A percentile compares a stretch with the other conserved stretches of the same genome.
Conservation (phyloP, 2,329 filamentous ascomycete genomes). For the Triangularia setosa region DNA sequence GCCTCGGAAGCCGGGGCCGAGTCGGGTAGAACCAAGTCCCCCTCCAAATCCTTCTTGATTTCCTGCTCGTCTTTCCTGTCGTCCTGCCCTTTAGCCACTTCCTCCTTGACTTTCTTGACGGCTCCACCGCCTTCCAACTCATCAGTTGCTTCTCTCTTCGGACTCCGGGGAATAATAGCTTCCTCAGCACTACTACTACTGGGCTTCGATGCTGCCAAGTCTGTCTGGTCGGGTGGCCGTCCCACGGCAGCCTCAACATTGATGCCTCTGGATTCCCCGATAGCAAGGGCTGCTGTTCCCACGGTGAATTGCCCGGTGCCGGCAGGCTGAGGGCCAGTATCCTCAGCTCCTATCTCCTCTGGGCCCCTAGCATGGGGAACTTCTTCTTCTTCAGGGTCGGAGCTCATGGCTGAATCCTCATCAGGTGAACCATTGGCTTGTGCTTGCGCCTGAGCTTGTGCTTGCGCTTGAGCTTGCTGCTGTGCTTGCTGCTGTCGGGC, state of each 20-base stretch:
- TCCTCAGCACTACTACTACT: constrained; percentile 18
- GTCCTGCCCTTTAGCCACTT: constrained; percentile 15
- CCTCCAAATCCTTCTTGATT: not conserved
- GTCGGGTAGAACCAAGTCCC: not conserved
- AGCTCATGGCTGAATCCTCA: constrained; percentile 30
- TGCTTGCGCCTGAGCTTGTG: not conserved
- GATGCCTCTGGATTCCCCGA: constrained; percentile 51
- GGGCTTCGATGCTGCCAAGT: constrained; percentile 28
- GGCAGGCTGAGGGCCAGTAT: constrained; percentile 71
- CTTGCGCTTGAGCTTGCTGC: constrained; percentile 21
- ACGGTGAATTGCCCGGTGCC: constrained; percentile 29
- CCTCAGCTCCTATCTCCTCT: constrained; percentile 76
- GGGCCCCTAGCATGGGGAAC: constrained; percentile 81
- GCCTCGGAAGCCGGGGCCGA: not conserved
- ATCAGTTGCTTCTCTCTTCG: constrained; percentile 55
- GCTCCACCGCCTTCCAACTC: constrained; percentile 36
- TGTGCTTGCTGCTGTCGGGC: constrained; percentile 38
- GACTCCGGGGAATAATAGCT: constrained; percentile 31
- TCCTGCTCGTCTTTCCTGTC: not conserved
- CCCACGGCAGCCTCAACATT: constrained; percentile 61
- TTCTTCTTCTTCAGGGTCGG: constrained; percentile 39
- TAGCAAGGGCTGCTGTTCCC: not conserved
- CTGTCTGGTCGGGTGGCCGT: constrained; percentile 37
- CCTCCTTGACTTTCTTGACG: constrained; percentile 49
- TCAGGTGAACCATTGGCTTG: constrained; percentile 4